These are phyloP conservation scores for Candida railenensis DNA, from an alignment of 805 yeast species.

Conservation along the genomic window DNA sequence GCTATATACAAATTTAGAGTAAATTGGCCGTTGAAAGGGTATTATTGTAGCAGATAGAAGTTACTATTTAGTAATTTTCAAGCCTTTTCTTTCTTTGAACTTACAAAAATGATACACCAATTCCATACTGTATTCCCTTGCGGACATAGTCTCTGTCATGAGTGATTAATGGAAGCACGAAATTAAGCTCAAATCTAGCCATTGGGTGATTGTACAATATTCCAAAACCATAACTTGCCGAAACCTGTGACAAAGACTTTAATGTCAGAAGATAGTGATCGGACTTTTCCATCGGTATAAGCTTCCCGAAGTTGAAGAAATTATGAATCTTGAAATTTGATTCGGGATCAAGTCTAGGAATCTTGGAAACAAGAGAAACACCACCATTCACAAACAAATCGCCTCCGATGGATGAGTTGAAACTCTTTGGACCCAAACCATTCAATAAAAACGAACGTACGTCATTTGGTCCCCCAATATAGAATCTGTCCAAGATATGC, in stretches of 20 bases:
- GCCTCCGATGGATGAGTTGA: slow-evolving; percentile 52
- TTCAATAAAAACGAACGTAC: slow-evolving; percentile 51
- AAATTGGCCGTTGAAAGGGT: not conserved
- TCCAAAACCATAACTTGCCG: slow-evolving; percentile 48
- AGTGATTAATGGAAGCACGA: slow-evolving; percentile 47
- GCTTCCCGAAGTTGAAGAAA: slow-evolving; percentile 48
- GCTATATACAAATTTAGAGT: slow-evolving; percentile 13
- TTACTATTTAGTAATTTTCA: not conserved
- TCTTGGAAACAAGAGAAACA: slow-evolving; percentile 38
- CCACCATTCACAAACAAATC: slow-evolving; percentile 49
- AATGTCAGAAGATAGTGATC: slow-evolving; percentile 6
- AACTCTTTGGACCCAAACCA: slow-evolving; percentile 56
- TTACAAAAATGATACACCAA: slow-evolving; percentile 57
- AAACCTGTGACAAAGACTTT: slow-evolving; percentile 10
- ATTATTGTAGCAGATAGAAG: too few relatives aligned
- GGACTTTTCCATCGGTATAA: slow-evolving; percentile 25
- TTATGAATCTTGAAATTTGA: slow-evolving; percentile 49
- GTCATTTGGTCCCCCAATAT: slow-evolving; percentile 61
- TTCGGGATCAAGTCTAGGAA: slow-evolving; percentile 42
- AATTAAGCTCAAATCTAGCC: slow-evolving; percentile 58
- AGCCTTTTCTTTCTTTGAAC: not conserved
- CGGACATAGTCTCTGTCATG: slow-evolving; percentile 47
- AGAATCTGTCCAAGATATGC: slow-evolving; percentile 52
- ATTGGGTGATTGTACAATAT: slow-evolving; percentile 54
- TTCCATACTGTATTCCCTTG: slow-evolving; percentile 59